Percentiles rank a stretch among this genome's conserved stretches.
Conservation (phyloP, 2,329 filamentous ascomycete species). For the Xenoacremonium recifei region DNA sequence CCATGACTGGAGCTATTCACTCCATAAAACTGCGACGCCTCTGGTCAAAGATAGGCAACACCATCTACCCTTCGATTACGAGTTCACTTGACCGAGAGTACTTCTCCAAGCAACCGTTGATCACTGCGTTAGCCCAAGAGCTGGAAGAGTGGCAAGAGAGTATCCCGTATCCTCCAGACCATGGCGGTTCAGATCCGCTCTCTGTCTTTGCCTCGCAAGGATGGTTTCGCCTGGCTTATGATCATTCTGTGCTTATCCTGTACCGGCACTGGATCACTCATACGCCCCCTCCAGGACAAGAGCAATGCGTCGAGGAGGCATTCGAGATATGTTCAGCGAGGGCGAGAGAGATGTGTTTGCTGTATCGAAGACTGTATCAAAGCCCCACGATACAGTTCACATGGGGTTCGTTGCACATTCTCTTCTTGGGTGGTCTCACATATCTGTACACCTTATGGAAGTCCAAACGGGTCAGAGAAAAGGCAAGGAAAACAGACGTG, state of each 20-base stretch:
- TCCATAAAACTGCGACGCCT: slow-evolving; percentile 27
- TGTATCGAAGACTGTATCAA: slow-evolving; percentile 34
- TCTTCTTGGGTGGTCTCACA: slow-evolving; percentile 34
- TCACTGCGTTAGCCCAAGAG: slow-evolving; percentile 20
- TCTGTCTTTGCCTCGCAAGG: slow-evolving; percentile 34
- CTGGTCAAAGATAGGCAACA: slow-evolving; percentile 28
- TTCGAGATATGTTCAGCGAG: slow-evolving; percentile 11
- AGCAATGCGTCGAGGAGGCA: slow-evolving; percentile 4
- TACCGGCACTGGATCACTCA: slow-evolving; percentile 30
- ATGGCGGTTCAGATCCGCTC: not conserved
- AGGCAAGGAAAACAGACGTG: slow-evolving; percentile 19
- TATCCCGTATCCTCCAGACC: slow-evolving; percentile 15
- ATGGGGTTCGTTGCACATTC: slow-evolving; percentile 33
- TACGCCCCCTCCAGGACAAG: slow-evolving; percentile 9
- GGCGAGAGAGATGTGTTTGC: slow-evolving; percentile 30
- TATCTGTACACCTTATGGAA: slow-evolving; percentile 33
- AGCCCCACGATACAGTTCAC: slow-evolving; percentile 23
- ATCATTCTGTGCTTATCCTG: slow-evolving; percentile 37
- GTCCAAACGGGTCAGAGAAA: slow-evolving; percentile 11
- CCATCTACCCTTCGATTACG: slow-evolving; percentile 19
- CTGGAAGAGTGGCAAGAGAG: slow-evolving; percentile 26
- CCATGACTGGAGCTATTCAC: slow-evolving; percentile 30
- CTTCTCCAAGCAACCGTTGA: slow-evolving; percentile 11
- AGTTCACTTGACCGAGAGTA: slow-evolving; percentile 7
- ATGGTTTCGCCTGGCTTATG: slow-evolving; percentile 38